Conservation (phyloP, 129 eudicot genomes). For the Dittrichia graveolens region DNA sequence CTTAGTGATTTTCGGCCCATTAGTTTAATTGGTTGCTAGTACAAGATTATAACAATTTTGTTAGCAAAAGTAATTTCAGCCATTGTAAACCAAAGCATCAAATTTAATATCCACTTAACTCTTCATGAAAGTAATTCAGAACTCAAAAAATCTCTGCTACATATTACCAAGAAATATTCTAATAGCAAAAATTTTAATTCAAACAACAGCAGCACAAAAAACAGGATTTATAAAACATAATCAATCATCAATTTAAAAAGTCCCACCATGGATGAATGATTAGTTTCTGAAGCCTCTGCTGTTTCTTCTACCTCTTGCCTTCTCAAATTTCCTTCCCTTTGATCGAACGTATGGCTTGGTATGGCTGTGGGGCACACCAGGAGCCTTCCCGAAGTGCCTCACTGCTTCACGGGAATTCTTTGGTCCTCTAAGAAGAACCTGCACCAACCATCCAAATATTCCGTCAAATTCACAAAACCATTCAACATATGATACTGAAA, state of each 20-base stretch:
- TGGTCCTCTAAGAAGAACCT: slow-evolving; percentile 79
- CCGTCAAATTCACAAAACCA: not conserved
- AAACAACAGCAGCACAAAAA: slow-evolving; percentile 25
- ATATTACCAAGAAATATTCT: slow-evolving; percentile 16
- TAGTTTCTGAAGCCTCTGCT: slow-evolving; percentile 70
- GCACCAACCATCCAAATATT: not conserved
- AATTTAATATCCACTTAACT: not conserved
- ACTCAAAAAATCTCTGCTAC: slow-evolving; percentile 26
- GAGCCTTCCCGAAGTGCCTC: slow-evolving; percentile 77
- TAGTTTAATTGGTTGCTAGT: too few species aligned
- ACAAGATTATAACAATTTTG: too few species aligned
- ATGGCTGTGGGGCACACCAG: slow-evolving; percentile 84
- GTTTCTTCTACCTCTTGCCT: slow-evolving; percentile 74
- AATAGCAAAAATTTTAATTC: slow-evolving; percentile 20
- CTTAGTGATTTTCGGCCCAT: too few species aligned
- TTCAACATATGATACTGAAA: too few species aligned
- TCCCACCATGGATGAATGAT: slow-evolving; percentile 16
- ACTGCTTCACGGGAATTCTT: slow-evolving; percentile 67
- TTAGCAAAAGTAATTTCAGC: too few species aligned
- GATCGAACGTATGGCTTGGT: slow-evolving; percentile 75
- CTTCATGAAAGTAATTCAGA: not conserved
- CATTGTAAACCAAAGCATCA: not conserved
- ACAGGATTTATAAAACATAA: not conserved
- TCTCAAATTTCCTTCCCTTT: slow-evolving; percentile 66
- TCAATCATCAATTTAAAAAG: not conserved